Evolutionary conservation across 371 early-diverging fungal species (phyloP).

Genomic region (Mucor velutinosus): DNA sequence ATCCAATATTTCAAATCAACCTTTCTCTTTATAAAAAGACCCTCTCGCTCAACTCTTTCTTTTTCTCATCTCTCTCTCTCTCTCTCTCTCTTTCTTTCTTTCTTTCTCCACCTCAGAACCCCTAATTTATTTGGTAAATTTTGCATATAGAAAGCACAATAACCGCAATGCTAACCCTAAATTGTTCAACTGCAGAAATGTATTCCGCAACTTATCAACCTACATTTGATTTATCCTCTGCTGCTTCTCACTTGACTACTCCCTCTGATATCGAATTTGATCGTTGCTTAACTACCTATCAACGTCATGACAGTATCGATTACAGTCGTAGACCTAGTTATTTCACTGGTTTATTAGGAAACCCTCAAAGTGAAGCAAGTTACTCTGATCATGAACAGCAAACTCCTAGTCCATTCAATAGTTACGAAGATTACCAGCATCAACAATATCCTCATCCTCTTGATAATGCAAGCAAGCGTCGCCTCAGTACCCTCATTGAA

Average conservation of each 20-base stretch:
- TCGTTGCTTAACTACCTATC: slow-evolving; percentile 16
- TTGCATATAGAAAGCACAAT: background rate
- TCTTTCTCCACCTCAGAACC: too few relatives aligned
- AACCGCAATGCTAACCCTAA: background rate
- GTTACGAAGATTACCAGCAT: slow-evolving; percentile 30
- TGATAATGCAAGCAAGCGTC: slow-evolving; percentile 21
- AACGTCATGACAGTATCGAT: slow-evolving; percentile 31
- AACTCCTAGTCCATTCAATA: slow-evolving; percentile 27
- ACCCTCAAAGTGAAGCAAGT: slow-evolving; percentile 23
- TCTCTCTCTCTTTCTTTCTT: background rate
- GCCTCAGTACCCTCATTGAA: slow-evolving; percentile 20
- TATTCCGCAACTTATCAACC: slow-evolving; percentile 17
- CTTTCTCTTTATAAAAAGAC: background rate
- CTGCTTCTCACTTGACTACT: slow-evolving; percentile 12
- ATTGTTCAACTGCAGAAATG: background rate
- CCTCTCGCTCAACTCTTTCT: background rate
- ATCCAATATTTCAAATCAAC: slow-evolving; percentile 10
- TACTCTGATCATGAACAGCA: slow-evolving; percentile 27
- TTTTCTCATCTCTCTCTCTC: background rate
- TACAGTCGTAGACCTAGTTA: slow-evolving; percentile 32
- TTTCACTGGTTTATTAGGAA: slow-evolving; percentile 30
- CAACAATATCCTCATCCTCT: slow-evolving; percentile 26
- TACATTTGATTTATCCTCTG: slow-evolving; percentile 20
- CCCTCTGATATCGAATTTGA: slow-evolving; percentile 17
- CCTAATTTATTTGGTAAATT: background rate